Percentiles rank a stretch among this genome's conserved stretches.
These are phyloP conservation scores for Suillus clintonianus DNA, from an alignment of 768 basidiomycete genomes.

Conservation along the genomic window DNA sequence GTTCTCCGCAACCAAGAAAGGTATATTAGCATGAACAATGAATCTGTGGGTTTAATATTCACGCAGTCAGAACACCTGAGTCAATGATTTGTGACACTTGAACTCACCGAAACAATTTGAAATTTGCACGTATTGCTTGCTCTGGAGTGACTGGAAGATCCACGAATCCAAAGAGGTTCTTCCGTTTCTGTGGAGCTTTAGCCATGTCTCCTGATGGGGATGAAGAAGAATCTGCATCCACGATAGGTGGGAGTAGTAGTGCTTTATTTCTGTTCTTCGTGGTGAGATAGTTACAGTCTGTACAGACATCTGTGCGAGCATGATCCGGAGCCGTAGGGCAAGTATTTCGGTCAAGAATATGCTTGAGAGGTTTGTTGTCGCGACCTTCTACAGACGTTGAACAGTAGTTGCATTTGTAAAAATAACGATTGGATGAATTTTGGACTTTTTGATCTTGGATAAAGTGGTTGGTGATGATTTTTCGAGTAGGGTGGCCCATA, in stretches of 20 bases:
- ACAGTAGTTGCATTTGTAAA: no score
- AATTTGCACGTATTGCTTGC: neutral
- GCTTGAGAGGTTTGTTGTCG: no score
- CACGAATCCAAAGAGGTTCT: constrained; percentile 1
- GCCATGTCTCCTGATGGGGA: neutral
- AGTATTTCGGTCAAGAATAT: no score
- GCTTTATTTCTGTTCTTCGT: no score
- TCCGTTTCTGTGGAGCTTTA: neutral
- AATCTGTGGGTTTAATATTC: constrained; percentile 4
- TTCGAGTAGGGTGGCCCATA: neutral
- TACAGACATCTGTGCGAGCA: no score
- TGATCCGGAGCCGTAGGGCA: no score
- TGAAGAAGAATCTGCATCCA: neutral
- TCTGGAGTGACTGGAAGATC: no score
- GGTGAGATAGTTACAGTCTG: no score
- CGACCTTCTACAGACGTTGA: no score
- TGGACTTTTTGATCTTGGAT: no score
- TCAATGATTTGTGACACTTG: neutral
- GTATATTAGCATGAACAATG: constrained; percentile 26
- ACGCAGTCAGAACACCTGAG: neutral
- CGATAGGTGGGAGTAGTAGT: neutral
- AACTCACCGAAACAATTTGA: constrained; percentile 4
- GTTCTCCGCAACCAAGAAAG: constrained; percentile 22
- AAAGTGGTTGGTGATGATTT: neutral
- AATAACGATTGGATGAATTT: no score